These are phyloP conservation scores for Coniochaeta sp. DNA, from an alignment of 2,329 filamentous ascomycete species.

Conservation along the genomic window DNA sequence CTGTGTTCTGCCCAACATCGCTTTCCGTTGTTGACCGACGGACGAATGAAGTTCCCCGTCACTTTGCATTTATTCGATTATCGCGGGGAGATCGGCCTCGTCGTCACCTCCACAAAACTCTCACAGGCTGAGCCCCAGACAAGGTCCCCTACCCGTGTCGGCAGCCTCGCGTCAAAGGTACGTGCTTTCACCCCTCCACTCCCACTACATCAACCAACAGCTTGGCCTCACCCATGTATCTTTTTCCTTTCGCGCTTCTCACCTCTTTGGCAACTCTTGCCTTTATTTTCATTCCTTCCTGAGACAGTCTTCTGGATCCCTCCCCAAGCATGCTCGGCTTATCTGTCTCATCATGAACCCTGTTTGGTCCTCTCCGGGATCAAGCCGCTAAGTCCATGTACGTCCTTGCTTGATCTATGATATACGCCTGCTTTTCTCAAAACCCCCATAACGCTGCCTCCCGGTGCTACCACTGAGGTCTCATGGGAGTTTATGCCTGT, in stretches of 20 bases:
- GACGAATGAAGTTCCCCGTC: neutral
- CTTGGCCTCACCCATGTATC: neutral
- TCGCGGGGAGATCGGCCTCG: neutral
- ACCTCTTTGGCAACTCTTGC: neutral
- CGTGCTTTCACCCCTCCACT: neutral
- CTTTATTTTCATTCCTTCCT: neutral
- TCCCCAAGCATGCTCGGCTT: neutral
- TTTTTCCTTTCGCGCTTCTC: neutral
- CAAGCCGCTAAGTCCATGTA: neutral
- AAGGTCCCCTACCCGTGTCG: neutral
- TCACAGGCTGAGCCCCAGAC: neutral
- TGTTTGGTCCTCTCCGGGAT: neutral
- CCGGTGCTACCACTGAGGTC: neutral
- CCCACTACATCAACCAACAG: neutral
- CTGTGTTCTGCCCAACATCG: neutral
- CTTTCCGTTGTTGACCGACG: neutral
- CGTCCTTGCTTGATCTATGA: neutral
- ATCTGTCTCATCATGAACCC: neutral
- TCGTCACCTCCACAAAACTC: neutral
- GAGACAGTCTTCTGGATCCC: neutral
- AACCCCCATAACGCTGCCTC: neutral
- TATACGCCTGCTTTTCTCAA: neutral
- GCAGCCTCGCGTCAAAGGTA: neutral
- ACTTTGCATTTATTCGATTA: neutral
- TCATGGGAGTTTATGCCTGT: neutral